Conservation (phyloP, 768 basidiomycete genomes). For the Mycena indigotica region DNA sequence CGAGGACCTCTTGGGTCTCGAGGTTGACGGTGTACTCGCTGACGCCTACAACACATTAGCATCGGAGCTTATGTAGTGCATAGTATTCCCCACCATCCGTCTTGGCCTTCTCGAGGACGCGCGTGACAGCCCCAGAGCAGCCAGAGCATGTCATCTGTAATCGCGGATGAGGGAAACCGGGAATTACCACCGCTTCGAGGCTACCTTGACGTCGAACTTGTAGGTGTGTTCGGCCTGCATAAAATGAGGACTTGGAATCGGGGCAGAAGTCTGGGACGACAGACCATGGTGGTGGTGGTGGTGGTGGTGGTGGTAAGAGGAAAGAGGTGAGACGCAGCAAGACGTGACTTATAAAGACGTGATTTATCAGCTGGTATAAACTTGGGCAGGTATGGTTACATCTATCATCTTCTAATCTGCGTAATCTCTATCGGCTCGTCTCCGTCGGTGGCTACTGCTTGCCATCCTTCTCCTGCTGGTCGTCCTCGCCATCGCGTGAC, state of each 20-base stretch:
- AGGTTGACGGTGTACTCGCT: conserved; percentile 61
- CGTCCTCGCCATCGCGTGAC: conserved; percentile 54
- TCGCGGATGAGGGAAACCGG: neutral
- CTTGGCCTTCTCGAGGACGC: conserved; percentile 73
- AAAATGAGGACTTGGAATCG: conserved; percentile 7
- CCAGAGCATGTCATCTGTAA: conserved; percentile 83
- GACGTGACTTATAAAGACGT: conserved; percentile 13
- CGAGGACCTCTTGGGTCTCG: conserved; percentile 71
- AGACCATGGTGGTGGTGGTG: conserved; percentile 10
- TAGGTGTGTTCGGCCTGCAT: conserved; percentile 48
- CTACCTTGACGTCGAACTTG: conserved; percentile 83
- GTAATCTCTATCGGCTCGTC: conserved; percentile 74
- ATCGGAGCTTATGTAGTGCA: conserved; percentile 1
- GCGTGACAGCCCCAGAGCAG: conserved; percentile 80
- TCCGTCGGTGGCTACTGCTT: conserved; percentile 72
- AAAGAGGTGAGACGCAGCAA: neutral
- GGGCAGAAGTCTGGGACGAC: neutral
- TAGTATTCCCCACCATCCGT: conserved; percentile 45
- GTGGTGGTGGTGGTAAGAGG: conserved; percentile 1
- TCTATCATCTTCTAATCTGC: conserved; percentile 31
- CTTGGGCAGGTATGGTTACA: neutral
- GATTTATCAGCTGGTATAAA: neutral
- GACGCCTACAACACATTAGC: conserved; percentile 47
- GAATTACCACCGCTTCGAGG: conserved; percentile 1
- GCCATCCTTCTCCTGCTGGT: conserved; percentile 66